Evolutionary conservation across 2,329 filamentous ascomycete genomes (phyloP).

Genomic region (Tolypocladium guangdongense): DNA sequence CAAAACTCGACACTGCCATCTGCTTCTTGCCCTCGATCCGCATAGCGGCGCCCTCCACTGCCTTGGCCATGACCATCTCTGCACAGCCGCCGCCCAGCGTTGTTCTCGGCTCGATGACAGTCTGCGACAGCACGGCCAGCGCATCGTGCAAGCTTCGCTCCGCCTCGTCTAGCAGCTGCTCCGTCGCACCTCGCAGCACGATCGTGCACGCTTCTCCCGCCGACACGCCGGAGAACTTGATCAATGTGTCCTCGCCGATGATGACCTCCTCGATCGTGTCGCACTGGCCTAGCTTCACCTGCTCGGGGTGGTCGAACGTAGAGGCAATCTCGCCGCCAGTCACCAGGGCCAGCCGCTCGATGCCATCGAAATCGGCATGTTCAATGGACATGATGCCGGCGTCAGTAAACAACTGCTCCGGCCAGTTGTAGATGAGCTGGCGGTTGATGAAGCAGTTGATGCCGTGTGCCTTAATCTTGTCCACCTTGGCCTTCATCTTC

Average conservation of each 20-base stretch:
- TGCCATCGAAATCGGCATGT: conserved; percentile 97
- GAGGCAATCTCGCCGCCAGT: conserved; percentile 96
- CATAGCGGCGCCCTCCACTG: conserved; percentile 84
- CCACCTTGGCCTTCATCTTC: conserved; percentile 99
- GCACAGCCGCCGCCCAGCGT: conserved; percentile 93
- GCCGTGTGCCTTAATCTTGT: conserved; percentile 95
- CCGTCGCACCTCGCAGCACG: conserved; percentile 88
- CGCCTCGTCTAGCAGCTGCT: conserved; percentile 93
- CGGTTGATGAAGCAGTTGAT: conserved; percentile 99
- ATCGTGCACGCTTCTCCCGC: conserved; percentile 93
- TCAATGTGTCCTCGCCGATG: conserved; percentile 93
- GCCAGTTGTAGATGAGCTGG: conserved; percentile 99
- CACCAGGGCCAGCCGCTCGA: conserved; percentile 87
- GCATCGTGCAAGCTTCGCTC: conserved; percentile 95
- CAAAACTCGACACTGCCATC: conserved; percentile 83
- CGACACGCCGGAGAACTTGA: conserved; percentile 93
- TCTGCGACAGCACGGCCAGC: conserved; percentile 90
- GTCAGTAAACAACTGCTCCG: conserved; percentile 95
- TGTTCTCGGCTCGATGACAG: conserved; percentile 84
- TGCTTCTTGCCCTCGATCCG: conserved; percentile 96
- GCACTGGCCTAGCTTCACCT: conserved; percentile 91
- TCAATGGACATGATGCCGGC: conserved; percentile 97
- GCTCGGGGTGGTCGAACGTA: conserved; percentile 95
- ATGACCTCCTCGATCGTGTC: conserved; percentile 96
- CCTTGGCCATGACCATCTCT: conserved; percentile 99